Percentiles rank a stretch among this genome's conserved stretches.
phyloP scores from a whole-genome alignment of 441 rosid species.

The Gossypium armourianum region DNA sequence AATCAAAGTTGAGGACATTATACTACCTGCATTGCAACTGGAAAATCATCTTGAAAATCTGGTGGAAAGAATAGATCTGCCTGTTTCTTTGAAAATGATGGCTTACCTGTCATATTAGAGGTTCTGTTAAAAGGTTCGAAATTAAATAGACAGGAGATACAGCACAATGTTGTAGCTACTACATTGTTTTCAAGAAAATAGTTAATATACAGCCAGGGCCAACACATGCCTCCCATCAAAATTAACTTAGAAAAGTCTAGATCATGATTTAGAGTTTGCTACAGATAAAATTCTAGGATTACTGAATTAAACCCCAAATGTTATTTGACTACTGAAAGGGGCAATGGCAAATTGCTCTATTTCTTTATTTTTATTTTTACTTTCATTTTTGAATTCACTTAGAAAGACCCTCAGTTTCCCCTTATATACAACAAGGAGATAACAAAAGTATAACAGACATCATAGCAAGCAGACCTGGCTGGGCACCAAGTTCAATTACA shows the following conservation, averaged over 20 bases:
- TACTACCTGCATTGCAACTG: constrained; percentile 96
- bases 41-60: constrained; percentile 98
- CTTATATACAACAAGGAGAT: background rate
- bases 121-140: background rate
- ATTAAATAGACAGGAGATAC: background rate
- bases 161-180: background rate
- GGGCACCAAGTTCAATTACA: constrained; percentile 96
- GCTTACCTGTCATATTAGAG: constrained; percentile 53
- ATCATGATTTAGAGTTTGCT: background rate
- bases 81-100: constrained; percentile 85
- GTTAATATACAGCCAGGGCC: background rate
- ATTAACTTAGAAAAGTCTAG: background rate
- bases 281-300: background rate
- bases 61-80: constrained; percentile 99
- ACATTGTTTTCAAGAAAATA: background rate
- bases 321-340: background rate
- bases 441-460: constrained; percentile 5
- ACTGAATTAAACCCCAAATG: background rate
- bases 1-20: constrained; percentile 13
- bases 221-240: background rate
- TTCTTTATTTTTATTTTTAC: background rate
- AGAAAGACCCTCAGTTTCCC: background rate
- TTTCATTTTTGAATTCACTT: background rate
- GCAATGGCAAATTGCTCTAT: background rate
- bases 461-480: constrained; percentile 53